phyloP scores from a whole-genome alignment of 345 rosid species.

The Ricinus communis region DNA sequence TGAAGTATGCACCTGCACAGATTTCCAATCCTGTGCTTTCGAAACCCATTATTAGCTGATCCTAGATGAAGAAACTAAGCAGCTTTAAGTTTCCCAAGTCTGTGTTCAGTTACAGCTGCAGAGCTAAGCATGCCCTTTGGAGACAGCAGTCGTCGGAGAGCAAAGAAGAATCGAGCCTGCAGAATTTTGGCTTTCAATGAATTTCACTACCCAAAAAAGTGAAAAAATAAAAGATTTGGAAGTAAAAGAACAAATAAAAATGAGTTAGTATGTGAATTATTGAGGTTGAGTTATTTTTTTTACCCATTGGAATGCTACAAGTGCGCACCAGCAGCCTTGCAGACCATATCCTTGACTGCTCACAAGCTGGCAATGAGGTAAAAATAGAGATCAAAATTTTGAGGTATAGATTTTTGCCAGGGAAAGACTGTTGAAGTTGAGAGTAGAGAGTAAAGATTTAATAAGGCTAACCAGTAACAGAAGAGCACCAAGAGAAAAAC shows the following conservation, averaged over 20 bases:
- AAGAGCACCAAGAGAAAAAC: constrained; percentile 57
- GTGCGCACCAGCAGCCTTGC: constrained; percentile 26
- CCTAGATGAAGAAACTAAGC: constrained; percentile 17
- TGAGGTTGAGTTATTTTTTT: neutral
- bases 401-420: too few relatives aligned
- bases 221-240: too few relatives aligned
- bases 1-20: neutral
- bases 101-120: constrained; percentile 21
- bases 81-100: constrained; percentile 34
- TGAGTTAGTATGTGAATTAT: too few relatives aligned
- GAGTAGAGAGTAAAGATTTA: neutral
- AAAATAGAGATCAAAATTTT: too few relatives aligned
- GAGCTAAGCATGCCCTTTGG: constrained; percentile 35
- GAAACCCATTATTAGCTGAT: neutral
- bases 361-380: constrained; percentile 12
- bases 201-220: neutral
- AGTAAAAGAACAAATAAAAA: neutral
- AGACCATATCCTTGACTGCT: constrained; percentile 25
- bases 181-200: neutral
- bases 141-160: constrained; percentile 19
- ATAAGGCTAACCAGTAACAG: neutral
- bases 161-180: constrained; percentile 24
- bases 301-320: constrained; percentile 27
- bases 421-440: too few relatives aligned
- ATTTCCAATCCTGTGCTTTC: neutral